Conservation (phyloP, 2,329 filamentous ascomycete genomes). For the Hirsutella thompsonii region DNA sequence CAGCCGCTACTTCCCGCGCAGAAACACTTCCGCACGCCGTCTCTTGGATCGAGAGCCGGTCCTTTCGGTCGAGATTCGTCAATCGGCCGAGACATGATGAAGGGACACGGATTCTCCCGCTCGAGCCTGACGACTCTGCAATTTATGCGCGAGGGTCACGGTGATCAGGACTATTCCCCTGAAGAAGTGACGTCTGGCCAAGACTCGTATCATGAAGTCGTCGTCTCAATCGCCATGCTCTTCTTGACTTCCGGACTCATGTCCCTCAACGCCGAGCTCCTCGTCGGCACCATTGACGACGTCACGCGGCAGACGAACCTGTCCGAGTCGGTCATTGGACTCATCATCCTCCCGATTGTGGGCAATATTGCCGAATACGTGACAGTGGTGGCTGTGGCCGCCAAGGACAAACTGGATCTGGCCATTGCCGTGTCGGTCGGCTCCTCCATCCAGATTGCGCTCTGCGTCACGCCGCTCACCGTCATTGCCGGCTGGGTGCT, state of each 20-base stretch:
- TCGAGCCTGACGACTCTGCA: constrained; percentile 9
- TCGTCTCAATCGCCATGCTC: constrained; percentile 35
- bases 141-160: constrained; percentile 6
- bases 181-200: neutral
- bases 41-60: constrained; percentile 10
- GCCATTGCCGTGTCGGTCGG: constrained; percentile 49
- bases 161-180: constrained; percentile 1
- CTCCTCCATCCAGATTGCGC: constrained; percentile 47
- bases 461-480: constrained; percentile 47
- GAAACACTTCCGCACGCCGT: constrained; percentile 13
- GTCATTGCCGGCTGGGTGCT: constrained; percentile 48
- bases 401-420: constrained; percentile 48
- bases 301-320: constrained; percentile 35
- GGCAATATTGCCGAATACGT: constrained; percentile 52
- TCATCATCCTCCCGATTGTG: constrained; percentile 49
- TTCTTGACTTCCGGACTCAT: constrained; percentile 41
- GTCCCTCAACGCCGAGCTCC: constrained; percentile 47
- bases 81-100: constrained; percentile 1
- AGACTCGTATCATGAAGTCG: neutral
- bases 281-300: constrained; percentile 44
- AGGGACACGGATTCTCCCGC: constrained; percentile 4
- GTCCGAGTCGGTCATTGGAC: constrained; percentile 44
- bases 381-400: constrained; percentile 46
- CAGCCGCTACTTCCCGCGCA: constrained; percentile 9
- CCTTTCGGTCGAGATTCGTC: constrained; percentile 12